phyloP scores from a whole-genome alignment of 208 protist genomes.

The Phytomonas francai region DNA sequence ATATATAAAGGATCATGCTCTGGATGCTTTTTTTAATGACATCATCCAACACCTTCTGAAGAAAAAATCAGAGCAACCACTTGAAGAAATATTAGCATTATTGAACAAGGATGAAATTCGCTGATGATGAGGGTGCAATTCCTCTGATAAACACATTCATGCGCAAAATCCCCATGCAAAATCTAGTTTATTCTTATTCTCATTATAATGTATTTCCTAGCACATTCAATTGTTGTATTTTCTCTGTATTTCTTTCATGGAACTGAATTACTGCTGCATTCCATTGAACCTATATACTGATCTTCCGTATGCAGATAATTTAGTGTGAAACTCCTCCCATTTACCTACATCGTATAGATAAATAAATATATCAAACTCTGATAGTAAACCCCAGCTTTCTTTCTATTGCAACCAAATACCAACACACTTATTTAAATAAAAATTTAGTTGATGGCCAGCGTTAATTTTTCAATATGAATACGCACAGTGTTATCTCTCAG shows the following conservation, averaged over 20 bases:
- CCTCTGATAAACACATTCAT: not conserved
- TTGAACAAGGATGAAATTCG: too few relatives aligned
- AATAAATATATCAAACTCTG: too few relatives aligned
- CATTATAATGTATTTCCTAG: too few relatives aligned
- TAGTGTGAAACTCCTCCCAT: not conserved
- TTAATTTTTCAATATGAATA: too few relatives aligned
- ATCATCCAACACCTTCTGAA: conserved; percentile 31
- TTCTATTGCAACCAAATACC: too few relatives aligned
- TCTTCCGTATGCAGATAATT: not conserved
- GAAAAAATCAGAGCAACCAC: conserved; percentile 42
- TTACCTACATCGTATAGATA: too few relatives aligned
- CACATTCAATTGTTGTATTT: too few relatives aligned
- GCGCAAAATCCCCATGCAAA: not conserved
- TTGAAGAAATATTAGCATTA: conserved; percentile 28
- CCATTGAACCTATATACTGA: too few relatives aligned
- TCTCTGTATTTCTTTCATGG: not conserved
- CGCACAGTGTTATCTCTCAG: conserved; percentile 10
- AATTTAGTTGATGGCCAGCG: too few relatives aligned
- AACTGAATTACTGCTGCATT: not conserved
- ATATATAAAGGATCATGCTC: conserved; percentile 31
- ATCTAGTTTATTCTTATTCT: not conserved
- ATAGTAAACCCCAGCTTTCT: too few relatives aligned
- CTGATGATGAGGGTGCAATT: too few relatives aligned
- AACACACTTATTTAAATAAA: too few relatives aligned
- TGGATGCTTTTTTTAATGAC: conserved; percentile 44